phyloP scores from a whole-genome alignment of 129 eudicot genomes.

The Deinandra increscens region DNA sequence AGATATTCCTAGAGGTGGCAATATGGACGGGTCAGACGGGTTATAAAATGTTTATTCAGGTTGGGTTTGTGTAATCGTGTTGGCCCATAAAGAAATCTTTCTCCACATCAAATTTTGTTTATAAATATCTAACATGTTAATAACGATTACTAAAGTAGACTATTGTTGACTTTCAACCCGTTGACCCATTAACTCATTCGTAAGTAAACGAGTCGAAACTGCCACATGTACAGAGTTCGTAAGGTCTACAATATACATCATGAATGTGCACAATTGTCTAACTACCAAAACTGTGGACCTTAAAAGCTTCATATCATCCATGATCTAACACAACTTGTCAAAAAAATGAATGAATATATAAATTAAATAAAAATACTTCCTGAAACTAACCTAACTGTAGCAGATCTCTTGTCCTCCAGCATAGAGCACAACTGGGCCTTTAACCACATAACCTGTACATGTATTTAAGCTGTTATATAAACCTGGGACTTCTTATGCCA shows the following conservation, averaged over 20 bases:
- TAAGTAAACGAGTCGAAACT: background rate
- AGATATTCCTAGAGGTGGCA: constrained; percentile 2
- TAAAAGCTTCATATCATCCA: too few species aligned
- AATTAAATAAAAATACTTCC: constrained; percentile 6
- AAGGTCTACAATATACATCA: constrained; percentile 5
- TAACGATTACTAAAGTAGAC: background rate
- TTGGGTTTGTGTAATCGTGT: background rate
- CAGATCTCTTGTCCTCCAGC: constrained; percentile 94
- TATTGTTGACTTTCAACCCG: background rate
- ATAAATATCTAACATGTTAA: background rate
- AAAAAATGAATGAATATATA: too few species aligned
- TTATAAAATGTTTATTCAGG: background rate
- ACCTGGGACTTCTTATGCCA: background rate
- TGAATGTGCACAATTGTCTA: background rate
- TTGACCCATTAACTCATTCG: background rate
- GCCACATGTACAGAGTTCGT: background rate
- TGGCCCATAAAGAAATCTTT: background rate
- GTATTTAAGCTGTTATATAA: constrained; percentile 17
- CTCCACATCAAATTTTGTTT: background rate
- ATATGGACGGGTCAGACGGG: background rate
- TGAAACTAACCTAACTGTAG: constrained; percentile 72
- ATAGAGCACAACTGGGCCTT: constrained; percentile 76
- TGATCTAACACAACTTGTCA: too few species aligned
- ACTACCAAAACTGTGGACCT: too few species aligned
- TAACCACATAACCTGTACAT: constrained; percentile 79